These are phyloP conservation scores for Lupinus albus DNA, from an alignment of 306 rosid species.

Conservation along the genomic window DNA sequence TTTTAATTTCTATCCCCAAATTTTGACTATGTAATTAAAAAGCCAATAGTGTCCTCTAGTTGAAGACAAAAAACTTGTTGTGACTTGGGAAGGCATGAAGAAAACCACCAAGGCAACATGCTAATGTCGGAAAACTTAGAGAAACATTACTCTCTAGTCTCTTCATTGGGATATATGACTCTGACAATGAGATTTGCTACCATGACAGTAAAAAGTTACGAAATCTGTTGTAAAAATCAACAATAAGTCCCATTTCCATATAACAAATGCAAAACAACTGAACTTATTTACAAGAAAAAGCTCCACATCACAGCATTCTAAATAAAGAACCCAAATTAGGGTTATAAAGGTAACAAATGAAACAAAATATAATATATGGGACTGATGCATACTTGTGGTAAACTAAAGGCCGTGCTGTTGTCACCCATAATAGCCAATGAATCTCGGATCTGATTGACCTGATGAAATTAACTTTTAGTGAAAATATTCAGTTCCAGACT, in stretches of 20 bases:
- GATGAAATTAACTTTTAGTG: constrained; percentile 45
- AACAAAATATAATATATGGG: constrained; percentile 18
- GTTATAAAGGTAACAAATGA: constrained; percentile 20
- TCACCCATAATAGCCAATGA: constrained; percentile 95
- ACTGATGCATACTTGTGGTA: constrained; percentile 79
- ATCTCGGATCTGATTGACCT: constrained; percentile 96
- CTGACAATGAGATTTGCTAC: neutral
- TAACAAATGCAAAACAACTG: constrained; percentile 38
- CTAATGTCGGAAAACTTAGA: constrained; percentile 8
- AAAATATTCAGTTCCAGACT: constrained; percentile 33
- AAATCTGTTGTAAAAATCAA: constrained; percentile 18
- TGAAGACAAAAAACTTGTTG: neutral
- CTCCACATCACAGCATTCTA: constrained; percentile 21
- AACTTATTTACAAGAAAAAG: neutral
- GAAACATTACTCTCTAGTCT: constrained; percentile 32
- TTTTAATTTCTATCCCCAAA: constrained; percentile 7
- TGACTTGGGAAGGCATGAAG: neutral
- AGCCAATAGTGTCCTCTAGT: constrained; percentile 16
- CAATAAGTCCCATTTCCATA: constrained; percentile 1
- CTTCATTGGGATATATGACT: constrained; percentile 20
- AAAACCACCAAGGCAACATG: constrained; percentile 17
- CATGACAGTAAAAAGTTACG: neutral
- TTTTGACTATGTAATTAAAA: neutral
- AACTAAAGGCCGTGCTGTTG: constrained; percentile 91
- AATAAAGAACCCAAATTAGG: constrained; percentile 7